Evolutionary conservation across 345 rosid genomes (phyloP).

Genomic region (Jatropha curcas): DNA sequence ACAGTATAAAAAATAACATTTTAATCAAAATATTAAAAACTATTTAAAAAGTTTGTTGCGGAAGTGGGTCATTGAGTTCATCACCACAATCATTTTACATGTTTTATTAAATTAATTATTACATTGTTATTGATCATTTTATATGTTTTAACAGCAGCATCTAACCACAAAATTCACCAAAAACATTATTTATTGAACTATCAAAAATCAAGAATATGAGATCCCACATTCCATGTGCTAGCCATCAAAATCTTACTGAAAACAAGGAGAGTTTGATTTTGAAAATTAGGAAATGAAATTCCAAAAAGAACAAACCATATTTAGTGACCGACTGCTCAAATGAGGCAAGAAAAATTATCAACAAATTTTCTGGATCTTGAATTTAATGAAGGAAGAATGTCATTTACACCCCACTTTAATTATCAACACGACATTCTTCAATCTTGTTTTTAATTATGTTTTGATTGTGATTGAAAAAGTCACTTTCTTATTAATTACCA

Average conservation of each 20-base stretch:
- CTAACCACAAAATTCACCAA: no score
- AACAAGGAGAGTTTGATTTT: neutral
- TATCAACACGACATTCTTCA: slow-evolving; percentile 1
- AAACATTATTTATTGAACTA: no score
- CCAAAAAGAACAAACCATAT: neutral
- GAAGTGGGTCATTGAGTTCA: no score
- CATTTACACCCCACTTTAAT: neutral
- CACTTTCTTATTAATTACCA: neutral
- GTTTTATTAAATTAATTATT: no score
- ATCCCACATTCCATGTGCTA: neutral
- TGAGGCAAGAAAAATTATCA: neutral
- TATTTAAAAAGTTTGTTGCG: no score
- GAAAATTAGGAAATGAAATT: neutral
- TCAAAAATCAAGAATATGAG: no score
- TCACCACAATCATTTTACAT: no score
- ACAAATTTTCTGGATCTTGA: neutral
- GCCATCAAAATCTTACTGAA: slow-evolving; percentile 14
- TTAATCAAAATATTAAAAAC: no score
- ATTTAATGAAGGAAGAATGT: neutral
- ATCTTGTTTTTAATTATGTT: neutral
- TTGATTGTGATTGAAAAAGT: neutral
- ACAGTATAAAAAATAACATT: no score
- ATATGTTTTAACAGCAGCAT: no score
- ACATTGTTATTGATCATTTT: no score
- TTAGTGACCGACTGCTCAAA: neutral